Percentiles rank a stretch among this genome's conserved stretches.
Conservation (phyloP, 129 eudicot species). For the Erigeron canadensis region DNA sequence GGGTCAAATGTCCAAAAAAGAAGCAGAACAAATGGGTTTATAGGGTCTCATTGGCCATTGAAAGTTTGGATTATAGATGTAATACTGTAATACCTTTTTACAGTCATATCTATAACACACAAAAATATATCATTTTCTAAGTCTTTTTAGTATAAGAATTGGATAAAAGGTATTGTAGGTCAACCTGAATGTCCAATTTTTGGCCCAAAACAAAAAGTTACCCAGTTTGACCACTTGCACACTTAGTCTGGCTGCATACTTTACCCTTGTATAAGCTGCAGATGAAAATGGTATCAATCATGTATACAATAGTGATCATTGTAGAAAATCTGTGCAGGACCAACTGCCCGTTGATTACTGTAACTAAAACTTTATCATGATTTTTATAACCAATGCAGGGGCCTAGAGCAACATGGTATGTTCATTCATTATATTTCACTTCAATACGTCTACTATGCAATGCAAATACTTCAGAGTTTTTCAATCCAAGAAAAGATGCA, state of each 20-base stretch:
- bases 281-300: background rate
- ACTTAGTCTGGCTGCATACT: background rate
- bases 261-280: background rate
- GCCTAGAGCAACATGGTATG: conserved; percentile 82
- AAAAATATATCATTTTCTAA: too few relatives aligned
- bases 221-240: background rate
- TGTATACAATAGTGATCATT: background rate
- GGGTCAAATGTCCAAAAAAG: too few relatives aligned
- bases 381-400: conserved; percentile 45
- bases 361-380: background rate
- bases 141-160: too few relatives aligned
- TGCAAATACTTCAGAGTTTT: conserved; percentile 76
- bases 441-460: conserved; percentile 78
- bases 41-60: too few relatives aligned
- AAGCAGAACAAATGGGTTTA: too few relatives aligned
- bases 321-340: background rate
- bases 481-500: conserved; percentile 83
- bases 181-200: too few relatives aligned
- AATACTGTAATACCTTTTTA: too few relatives aligned
- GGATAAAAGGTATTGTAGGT: background rate
- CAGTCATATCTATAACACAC: background rate
- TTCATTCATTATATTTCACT: conserved; percentile 69
- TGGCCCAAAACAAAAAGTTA: background rate
- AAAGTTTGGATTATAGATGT: too few relatives aligned
- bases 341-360: background rate